Conservation (phyloP, 768 basidiomycete genomes). For the Hygrophoropsis aurantiaca region DNA sequence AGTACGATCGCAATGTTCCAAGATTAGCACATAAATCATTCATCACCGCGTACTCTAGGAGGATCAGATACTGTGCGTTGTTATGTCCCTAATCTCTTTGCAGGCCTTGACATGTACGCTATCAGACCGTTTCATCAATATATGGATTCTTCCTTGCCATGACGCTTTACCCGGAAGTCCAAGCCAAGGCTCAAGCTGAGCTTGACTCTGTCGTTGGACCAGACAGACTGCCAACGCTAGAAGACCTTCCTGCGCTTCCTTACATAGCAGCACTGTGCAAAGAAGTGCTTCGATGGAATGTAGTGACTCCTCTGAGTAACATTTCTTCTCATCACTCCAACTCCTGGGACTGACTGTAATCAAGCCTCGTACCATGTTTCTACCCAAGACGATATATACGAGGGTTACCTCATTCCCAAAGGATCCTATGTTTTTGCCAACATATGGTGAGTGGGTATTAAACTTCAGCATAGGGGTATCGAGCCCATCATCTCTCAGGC, state of each 20-base stretch:
- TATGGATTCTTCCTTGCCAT: slow-evolving; percentile 5
- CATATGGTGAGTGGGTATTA: too few species aligned
- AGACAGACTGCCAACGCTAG: slow-evolving; percentile 5
- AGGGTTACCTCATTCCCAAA: slow-evolving; percentile 50
- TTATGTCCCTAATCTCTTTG: too few species aligned
- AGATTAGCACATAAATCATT: too few species aligned
- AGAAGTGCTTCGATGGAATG: slow-evolving; percentile 1
- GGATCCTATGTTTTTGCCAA: too few species aligned
- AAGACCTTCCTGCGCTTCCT: slow-evolving; percentile 1
- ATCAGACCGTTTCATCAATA: slow-evolving; percentile 6
- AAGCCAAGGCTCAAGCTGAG: slow-evolving; percentile 2
- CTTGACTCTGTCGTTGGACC: slow-evolving; percentile 5
- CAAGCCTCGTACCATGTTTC: slow-evolving; percentile 27
- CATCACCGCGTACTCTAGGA: too few species aligned
- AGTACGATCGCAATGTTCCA: not conserved
- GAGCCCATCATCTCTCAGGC: too few species aligned
- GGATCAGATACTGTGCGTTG: slow-evolving; percentile 17
- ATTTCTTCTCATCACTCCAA: not conserved
- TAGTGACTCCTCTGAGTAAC: not conserved
- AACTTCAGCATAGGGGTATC: too few species aligned
- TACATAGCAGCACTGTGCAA: slow-evolving; percentile 5
- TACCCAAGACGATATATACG: slow-evolving; percentile 40
- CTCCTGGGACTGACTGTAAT: too few species aligned
- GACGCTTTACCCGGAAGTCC: slow-evolving; percentile 1
- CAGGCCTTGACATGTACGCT: too few species aligned